Percentiles rank a stretch among this genome's conserved stretches.
Evolutionary conservation across 345 rosid species (phyloP).

Genomic region (Lumnitzera racemosa): DNA sequence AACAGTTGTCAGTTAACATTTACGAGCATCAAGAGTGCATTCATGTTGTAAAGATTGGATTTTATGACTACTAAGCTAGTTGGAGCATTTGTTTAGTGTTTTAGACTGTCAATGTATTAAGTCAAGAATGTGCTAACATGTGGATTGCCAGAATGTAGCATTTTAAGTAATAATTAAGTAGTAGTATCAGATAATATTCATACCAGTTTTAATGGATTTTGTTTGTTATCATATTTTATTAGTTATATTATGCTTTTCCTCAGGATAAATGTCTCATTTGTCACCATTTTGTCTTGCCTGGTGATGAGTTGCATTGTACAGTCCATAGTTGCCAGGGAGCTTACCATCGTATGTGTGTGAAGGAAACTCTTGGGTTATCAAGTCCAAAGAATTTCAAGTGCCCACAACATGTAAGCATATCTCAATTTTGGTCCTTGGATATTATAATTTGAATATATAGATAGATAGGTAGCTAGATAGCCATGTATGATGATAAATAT

Average conservation of each 20-base stretch:
- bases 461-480: background rate
- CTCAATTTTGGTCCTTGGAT: background rate
- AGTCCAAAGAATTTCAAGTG: conserved; percentile 57
- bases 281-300: conserved; percentile 39
- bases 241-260: conserved; percentile 1
- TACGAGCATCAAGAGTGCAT: too few relatives aligned
- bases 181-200: too few relatives aligned
- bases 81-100: too few relatives aligned
- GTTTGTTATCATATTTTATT: background rate
- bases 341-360: conserved; percentile 55
- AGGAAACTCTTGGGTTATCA: conserved; percentile 30
- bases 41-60: too few relatives aligned
- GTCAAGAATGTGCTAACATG: too few relatives aligned
- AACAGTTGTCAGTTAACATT: too few relatives aligned
- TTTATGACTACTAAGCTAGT: too few relatives aligned
- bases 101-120: too few relatives aligned
- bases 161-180: too few relatives aligned
- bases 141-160: too few relatives aligned
- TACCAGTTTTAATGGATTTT: too few relatives aligned
- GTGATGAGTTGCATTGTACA: conserved; percentile 56
- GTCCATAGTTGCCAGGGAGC: conserved; percentile 56
- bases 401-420: conserved; percentile 68
- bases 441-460: background rate
- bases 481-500: background rate
- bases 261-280: conserved; percentile 73